phyloP scores from a whole-genome alignment of 2,329 filamentous ascomycete genomes.

The Claviceps fusiformis region DNA sequence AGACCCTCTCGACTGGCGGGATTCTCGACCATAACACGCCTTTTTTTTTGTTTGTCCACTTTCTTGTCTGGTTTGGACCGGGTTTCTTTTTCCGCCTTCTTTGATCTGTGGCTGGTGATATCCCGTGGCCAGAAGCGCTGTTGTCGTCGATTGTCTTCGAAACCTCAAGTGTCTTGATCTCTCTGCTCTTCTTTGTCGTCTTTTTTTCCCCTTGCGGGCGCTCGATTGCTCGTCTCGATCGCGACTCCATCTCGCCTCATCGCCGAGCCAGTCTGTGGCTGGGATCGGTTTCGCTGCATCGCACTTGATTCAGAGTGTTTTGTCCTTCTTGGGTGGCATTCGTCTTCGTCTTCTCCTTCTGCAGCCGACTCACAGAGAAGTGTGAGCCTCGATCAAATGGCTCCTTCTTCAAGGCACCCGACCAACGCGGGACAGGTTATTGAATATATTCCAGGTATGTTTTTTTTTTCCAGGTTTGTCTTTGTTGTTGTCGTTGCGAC shows the following conservation, averaged over 20 bases:
- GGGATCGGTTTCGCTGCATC: not conserved
- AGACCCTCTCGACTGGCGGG: too few relatives aligned
- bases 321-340: too few relatives aligned
- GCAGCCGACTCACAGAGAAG: not conserved
- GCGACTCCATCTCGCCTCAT: not conserved
- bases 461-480: not conserved
- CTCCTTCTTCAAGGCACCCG: slow-evolving; percentile 33
- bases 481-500: too few relatives aligned
- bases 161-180: too few relatives aligned
- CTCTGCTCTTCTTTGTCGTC: not conserved
- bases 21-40: too few relatives aligned
- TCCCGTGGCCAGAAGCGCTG: not conserved
- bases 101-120: not conserved
- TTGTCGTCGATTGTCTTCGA: not conserved
- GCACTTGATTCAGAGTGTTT: too few relatives aligned
- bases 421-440: slow-evolving; percentile 75
- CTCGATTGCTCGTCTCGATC: not conserved
- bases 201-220: not conserved
- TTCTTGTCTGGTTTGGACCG: too few relatives aligned
- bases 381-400: slow-evolving; percentile 27
- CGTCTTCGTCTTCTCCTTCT: too few relatives aligned
- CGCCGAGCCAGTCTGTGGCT: not conserved
- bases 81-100: too few relatives aligned
- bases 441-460: slow-evolving; percentile 86
- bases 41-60: too few relatives aligned